These are phyloP conservation scores for Didymella keratinophila DNA, from an alignment of 2,329 filamentous ascomycete genomes.

Conservation along the genomic window DNA sequence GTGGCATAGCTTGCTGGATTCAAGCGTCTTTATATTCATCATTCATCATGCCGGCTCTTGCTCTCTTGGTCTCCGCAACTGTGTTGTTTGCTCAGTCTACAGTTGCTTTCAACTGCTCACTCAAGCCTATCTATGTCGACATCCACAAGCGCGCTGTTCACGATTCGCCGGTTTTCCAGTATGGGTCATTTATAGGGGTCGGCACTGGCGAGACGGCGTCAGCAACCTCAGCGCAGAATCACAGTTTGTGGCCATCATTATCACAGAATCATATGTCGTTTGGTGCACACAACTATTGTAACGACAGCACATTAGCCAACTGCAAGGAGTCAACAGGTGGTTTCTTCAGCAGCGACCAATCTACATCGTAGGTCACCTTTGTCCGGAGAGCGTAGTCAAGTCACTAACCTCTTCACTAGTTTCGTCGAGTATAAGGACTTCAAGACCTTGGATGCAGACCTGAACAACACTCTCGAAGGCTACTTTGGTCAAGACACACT, in stretches of 20 bases:
- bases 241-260: constrained; percentile 55
- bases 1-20: constrained; percentile 39
- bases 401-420: constrained; percentile 30
- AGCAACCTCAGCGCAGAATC: constrained; percentile 53
- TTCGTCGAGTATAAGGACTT: constrained; percentile 35
- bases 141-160: constrained; percentile 56
- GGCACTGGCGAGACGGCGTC: constrained; percentile 34
- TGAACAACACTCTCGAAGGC: constrained; percentile 33
- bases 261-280: constrained; percentile 54
- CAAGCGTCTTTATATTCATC: constrained; percentile 32
- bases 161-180: constrained; percentile 50
- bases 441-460: constrained; percentile 38
- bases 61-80: constrained; percentile 39
- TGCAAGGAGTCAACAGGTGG: constrained; percentile 47
- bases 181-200: constrained; percentile 56
- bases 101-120: constrained; percentile 51
- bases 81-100: constrained; percentile 49
- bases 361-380: constrained; percentile 40
- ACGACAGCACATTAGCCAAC: constrained; percentile 44
- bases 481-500: constrained; percentile 47
- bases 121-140: constrained; percentile 54
- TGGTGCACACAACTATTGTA: constrained; percentile 48
- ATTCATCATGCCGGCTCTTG: constrained; percentile 40
- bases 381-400: not conserved
- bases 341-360: constrained; percentile 42